phyloP scores from a whole-genome alignment of 2,329 filamentous ascomycete genomes.

The Teratosphaeria epicoccoides region DNA sequence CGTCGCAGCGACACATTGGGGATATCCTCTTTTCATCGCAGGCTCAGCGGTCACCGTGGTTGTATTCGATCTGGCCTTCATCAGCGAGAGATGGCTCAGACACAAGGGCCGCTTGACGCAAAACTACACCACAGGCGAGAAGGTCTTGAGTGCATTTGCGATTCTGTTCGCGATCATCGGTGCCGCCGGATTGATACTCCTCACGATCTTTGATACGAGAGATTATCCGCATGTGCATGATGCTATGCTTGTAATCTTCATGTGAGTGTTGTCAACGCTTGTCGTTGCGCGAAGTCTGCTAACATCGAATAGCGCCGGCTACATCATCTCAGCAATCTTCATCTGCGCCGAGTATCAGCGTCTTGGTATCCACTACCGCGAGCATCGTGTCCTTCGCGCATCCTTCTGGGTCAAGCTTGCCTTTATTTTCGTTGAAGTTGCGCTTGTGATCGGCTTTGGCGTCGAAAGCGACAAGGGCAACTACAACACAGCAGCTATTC shows the following conservation, averaged over 20 bases:
- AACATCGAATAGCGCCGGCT: conserved; percentile 46
- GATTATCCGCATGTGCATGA: conserved; percentile 58
- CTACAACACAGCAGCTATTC: conserved; percentile 61
- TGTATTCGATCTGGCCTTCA: conserved; percentile 70
- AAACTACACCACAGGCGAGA: conserved; percentile 57
- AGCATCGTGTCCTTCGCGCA: conserved; percentile 59
- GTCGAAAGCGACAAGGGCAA: conserved; percentile 24
- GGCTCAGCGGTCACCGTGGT: conserved; percentile 62
- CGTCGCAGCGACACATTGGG: conserved; percentile 43
- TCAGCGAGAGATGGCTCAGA: conserved; percentile 73
- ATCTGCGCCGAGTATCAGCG: conserved; percentile 85
- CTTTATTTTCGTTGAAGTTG: conserved; percentile 74
- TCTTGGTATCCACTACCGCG: conserved; percentile 66
- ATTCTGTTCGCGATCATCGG: conserved; percentile 64
- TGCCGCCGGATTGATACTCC: conserved; percentile 66
- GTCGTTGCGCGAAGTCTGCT: conserved; percentile 1
- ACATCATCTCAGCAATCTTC: conserved; percentile 74
- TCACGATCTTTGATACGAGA: conserved; percentile 79
- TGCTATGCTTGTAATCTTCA: conserved; percentile 70
- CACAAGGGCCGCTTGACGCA: conserved; percentile 68
- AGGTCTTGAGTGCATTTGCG: conserved; percentile 48
- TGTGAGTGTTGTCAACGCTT: conserved; percentile 34
- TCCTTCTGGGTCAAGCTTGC: conserved; percentile 81
- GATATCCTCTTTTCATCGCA: conserved; percentile 70
- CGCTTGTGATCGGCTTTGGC: conserved; percentile 63